Conservation (phyloP, 495 filamentous ascomycete species). For the Hypoxylon perforatum region DNA sequence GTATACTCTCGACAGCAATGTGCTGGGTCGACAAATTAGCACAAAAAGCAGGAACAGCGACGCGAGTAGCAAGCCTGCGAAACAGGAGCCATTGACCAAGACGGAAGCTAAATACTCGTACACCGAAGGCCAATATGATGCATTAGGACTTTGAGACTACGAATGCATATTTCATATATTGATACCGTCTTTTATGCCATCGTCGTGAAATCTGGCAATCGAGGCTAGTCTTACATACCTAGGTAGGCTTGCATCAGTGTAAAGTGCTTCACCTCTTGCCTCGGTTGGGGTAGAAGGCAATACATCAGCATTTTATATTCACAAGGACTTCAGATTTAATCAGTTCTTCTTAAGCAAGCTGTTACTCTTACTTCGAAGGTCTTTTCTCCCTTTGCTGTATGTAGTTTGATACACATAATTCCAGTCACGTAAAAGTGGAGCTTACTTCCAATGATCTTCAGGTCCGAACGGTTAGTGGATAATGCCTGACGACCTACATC, state of each 20-base stretch:
- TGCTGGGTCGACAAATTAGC: neutral
- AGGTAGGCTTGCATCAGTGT: neutral
- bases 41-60: constrained; percentile 8
- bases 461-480: neutral
- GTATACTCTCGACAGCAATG: neutral
- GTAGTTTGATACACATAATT: neutral
- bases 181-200: neutral
- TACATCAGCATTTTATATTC: no score
- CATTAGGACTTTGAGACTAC: constrained; percentile 37
- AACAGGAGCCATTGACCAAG: constrained; percentile 6
- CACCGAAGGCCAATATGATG: constrained; percentile 32
- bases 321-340: no score
- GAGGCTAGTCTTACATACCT: neutral
- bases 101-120: constrained; percentile 1
- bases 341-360: no score
- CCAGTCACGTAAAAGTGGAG: neutral
- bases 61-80: constrained; percentile 14
- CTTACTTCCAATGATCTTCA: neutral
- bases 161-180: neutral
- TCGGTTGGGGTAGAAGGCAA: neutral
- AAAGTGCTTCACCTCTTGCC: neutral
- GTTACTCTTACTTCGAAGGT: no score
- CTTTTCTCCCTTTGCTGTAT: neutral
- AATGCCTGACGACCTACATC: neutral
- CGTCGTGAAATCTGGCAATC: neutral